Percentiles rank a stretch among this genome's conserved stretches.
Conservation (phyloP, 257 asterid genomes). For the Solanum ahanhuiri region DNA sequence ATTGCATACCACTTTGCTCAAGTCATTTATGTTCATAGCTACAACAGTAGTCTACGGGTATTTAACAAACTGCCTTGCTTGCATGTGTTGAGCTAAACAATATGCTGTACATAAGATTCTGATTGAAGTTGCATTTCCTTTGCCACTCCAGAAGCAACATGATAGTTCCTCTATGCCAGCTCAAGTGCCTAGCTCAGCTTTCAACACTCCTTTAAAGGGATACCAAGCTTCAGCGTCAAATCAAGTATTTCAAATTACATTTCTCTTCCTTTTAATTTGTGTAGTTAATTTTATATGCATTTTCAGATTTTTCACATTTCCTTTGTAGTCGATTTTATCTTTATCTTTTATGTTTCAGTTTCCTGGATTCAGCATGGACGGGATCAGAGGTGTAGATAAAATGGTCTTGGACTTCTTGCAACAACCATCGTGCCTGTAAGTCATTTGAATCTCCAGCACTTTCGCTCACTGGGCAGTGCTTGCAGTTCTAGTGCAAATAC, state of each 20-base stretch:
- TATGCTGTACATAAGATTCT: background rate
- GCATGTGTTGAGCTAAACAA: background rate
- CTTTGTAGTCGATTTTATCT: background rate
- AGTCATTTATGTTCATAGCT: constrained; percentile 66
- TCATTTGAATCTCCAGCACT: constrained; percentile 6
- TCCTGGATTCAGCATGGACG: constrained; percentile 33
- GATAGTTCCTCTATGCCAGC: constrained; percentile 30
- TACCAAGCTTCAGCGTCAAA: constrained; percentile 43
- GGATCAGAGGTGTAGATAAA: constrained; percentile 29
- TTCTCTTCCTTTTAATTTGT: background rate
- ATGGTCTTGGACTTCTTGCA: constrained; percentile 46
- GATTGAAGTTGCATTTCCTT: background rate
- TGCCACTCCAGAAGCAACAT: constrained; percentile 38
- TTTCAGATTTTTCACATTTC: background rate
- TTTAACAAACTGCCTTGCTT: constrained; percentile 1
- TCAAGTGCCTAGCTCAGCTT: constrained; percentile 35
- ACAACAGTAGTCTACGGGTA: constrained; percentile 69
- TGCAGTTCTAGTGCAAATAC: background rate
- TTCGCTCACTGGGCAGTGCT: background rate
- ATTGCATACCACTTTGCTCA: constrained; percentile 78
- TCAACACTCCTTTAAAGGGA: constrained; percentile 53
- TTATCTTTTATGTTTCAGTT: constrained; percentile 26
- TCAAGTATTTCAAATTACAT: background rate
- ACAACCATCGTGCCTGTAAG: constrained; percentile 65
- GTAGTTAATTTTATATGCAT: background rate